A percentile compares a stretch with the other conserved stretches of the same genome.
Conservation (phyloP, 371 early-diverging fungal species). For the Apophysomyces trapeziformis region DNA sequence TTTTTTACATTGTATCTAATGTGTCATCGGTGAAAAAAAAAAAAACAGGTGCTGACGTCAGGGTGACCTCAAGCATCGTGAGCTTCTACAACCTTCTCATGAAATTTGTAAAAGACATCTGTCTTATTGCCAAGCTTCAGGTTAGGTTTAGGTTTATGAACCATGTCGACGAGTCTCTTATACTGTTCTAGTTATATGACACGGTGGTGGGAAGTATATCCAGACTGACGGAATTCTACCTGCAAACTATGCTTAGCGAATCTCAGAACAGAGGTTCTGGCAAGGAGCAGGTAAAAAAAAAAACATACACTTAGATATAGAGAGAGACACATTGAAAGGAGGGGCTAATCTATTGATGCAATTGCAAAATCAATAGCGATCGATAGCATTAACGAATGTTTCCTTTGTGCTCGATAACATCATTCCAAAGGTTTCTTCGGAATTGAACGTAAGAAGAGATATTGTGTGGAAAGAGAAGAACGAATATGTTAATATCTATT, state of each 20-base stretch:
- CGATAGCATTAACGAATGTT: constrained; percentile 61
- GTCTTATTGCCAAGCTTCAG: constrained; percentile 67
- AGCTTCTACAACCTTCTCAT: constrained; percentile 73
- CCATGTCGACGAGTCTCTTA: background rate
- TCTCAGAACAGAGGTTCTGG: constrained; percentile 31
- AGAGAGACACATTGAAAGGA: too few species aligned
- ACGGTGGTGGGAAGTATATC: constrained; percentile 48
- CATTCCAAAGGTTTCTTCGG: constrained; percentile 63
- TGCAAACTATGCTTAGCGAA: constrained; percentile 43
- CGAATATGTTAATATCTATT: background rate
- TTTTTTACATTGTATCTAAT: too few species aligned
- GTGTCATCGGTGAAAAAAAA: too few species aligned
- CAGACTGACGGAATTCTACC: constrained; percentile 47
- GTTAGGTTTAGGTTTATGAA: constrained; percentile 32
- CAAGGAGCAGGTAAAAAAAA: constrained; percentile 42
- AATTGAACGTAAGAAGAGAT: constrained; percentile 48
- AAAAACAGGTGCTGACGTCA: constrained; percentile 38
- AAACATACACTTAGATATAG: background rate
- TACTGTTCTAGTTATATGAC: constrained; percentile 36
- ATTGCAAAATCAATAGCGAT: constrained; percentile 31
- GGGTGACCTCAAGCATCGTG: constrained; percentile 62
- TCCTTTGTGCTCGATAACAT: constrained; percentile 65
- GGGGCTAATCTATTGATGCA: too few species aligned
- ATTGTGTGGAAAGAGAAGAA: background rate
- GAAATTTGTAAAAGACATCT: constrained; percentile 81